A percentile compares a stretch with the other conserved stretches of the same genome.
phyloP scores from a whole-genome alignment of 805 yeast genomes.

The Nakazawaea laoshanensis region DNA sequence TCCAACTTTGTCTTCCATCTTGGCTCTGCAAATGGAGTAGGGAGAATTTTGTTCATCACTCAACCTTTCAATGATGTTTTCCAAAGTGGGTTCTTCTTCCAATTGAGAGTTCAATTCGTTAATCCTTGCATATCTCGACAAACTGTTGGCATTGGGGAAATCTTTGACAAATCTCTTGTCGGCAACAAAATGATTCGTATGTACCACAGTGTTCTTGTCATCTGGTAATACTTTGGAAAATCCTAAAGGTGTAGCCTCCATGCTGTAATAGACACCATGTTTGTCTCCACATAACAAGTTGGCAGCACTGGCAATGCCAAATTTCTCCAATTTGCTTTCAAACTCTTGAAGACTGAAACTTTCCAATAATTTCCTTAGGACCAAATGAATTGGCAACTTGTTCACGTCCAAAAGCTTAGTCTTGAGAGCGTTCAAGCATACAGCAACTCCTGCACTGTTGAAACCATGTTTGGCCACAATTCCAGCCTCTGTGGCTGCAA shows the following conservation, averaged over 20 bases:
- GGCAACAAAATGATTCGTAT: slow-evolving; percentile 17
- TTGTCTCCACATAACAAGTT: slow-evolving; percentile 17
- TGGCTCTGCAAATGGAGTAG: slow-evolving; percentile 15
- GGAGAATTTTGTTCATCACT: slow-evolving; percentile 14
- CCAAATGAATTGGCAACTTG: slow-evolving; percentile 28
- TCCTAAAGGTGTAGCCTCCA: slow-evolving; percentile 17
- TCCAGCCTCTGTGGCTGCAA: slow-evolving; percentile 26
- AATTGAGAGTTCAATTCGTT: slow-evolving; percentile 11
- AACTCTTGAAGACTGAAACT: slow-evolving; percentile 14
- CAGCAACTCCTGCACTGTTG: slow-evolving; percentile 23
- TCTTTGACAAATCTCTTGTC: slow-evolving; percentile 7
- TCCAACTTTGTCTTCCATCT: slow-evolving; percentile 12
- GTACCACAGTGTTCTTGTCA: slow-evolving; percentile 13
- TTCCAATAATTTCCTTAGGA: slow-evolving; percentile 25
- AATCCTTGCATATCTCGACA: slow-evolving; percentile 13
- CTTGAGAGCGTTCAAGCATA: slow-evolving; percentile 22
- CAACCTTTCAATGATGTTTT: slow-evolving; percentile 14
- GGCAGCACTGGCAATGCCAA: slow-evolving; percentile 17
- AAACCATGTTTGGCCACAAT: slow-evolving; percentile 26
- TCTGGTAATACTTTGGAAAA: slow-evolving; percentile 12
- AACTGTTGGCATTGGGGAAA: slow-evolving; percentile 14
- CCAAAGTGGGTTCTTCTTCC: slow-evolving; percentile 12
- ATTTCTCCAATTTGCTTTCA: slow-evolving; percentile 9
- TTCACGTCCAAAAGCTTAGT: slow-evolving; percentile 19
- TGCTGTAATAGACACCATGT: slow-evolving; percentile 13